phyloP scores from a whole-genome alignment of 108 stramenopile genomes.

The Mediolabrus comicus region DNA sequence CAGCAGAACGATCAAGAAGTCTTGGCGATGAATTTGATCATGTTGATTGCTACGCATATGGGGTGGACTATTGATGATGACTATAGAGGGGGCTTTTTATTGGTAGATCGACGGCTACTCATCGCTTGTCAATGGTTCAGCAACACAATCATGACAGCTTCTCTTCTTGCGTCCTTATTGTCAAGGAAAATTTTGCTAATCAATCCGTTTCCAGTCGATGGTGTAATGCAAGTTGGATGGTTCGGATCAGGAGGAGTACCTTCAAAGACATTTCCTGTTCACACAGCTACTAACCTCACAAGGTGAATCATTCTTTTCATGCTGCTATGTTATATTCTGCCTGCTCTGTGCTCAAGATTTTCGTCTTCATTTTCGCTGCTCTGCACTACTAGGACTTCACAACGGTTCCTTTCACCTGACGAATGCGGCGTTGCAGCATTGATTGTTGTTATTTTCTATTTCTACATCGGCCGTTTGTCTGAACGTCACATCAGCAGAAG shows the following conservation, averaged over 20 bases:
- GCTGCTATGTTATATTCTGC: neutral
- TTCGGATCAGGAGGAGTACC: neutral
- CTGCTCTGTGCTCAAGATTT: neutral
- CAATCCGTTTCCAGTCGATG: slow-evolving; percentile 47
- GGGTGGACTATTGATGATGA: slow-evolving; percentile 55
- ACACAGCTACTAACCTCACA: slow-evolving; percentile 32
- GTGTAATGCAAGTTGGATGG: neutral
- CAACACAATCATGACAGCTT: slow-evolving; percentile 53
- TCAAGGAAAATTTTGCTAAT: slow-evolving; percentile 49
- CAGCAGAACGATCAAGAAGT: neutral
- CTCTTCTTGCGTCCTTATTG: slow-evolving; percentile 53
- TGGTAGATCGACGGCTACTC: slow-evolving; percentile 62
- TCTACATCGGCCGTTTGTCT: slow-evolving; percentile 50
- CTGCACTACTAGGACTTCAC: neutral
- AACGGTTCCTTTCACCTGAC: slow-evolving; percentile 5
- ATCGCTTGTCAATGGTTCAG: slow-evolving; percentile 66
- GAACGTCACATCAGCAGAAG: slow-evolving; percentile 60
- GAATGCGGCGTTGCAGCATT: slow-evolving; percentile 40
- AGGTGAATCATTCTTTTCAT: neutral
- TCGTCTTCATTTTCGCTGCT: neutral
- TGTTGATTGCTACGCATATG: slow-evolving; percentile 58
- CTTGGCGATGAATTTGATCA: slow-evolving; percentile 48
- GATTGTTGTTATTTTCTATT: slow-evolving; percentile 35
- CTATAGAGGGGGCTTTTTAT: slow-evolving; percentile 29
- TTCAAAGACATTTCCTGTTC: slow-evolving; percentile 42